Conservation (phyloP, 768 basidiomycete species). For the Auricularia sp. region DNA sequence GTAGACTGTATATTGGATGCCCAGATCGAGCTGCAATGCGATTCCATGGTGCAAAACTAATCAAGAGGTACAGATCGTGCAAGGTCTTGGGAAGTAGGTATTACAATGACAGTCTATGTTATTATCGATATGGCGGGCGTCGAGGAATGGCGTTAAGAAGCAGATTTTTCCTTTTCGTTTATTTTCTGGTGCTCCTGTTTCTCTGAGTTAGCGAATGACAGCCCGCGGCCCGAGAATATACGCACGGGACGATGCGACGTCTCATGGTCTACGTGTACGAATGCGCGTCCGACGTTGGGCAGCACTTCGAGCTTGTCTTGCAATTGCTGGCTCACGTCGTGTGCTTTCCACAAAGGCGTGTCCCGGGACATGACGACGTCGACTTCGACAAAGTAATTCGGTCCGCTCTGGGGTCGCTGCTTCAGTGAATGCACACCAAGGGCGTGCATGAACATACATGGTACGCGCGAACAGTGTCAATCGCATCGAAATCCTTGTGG, state of each 20-base stretch:
- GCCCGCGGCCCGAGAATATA: constrained; percentile 5
- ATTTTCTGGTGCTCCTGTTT: background rate
- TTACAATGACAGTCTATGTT: background rate
- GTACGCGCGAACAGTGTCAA: constrained; percentile 91
- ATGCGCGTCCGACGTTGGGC: constrained; percentile 85
- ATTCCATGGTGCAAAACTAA: no score
- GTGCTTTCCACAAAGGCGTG: constrained; percentile 83
- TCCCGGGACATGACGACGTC: constrained; percentile 88
- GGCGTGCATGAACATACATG: constrained; percentile 45
- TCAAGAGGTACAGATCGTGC: background rate
- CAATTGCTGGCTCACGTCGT: constrained; percentile 72
- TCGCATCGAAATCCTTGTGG: constrained; percentile 69
- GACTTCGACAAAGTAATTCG: constrained; percentile 90
- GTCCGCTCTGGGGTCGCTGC: constrained; percentile 48
- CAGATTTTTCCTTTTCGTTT: background rate
- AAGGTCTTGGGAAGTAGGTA: background rate
- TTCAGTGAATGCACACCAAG: constrained; percentile 9
- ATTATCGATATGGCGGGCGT: no score
- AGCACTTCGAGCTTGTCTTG: constrained; percentile 85
- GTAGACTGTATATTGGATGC: background rate
- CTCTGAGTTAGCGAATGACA: background rate
- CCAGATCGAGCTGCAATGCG: no score
- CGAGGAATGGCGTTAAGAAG: background rate
- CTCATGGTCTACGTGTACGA: constrained; percentile 93
- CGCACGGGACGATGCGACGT: constrained; percentile 62